phyloP scores from a whole-genome alignment of 805 yeast species.

The Candida broadrunensis region DNA sequence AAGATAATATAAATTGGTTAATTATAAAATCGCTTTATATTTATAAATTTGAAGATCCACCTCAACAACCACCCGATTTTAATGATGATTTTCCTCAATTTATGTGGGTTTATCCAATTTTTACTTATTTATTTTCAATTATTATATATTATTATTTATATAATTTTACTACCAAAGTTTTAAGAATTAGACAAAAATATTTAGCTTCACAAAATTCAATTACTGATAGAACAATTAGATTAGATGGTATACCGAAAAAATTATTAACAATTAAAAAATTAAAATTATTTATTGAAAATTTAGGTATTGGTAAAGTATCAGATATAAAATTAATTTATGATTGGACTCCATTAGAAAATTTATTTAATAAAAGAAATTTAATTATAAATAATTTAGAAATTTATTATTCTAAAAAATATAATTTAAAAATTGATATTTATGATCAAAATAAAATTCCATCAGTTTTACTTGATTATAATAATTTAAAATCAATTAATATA shows the following conservation, averaged over 20 bases:
- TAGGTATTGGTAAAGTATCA: slow-evolving; percentile 55
- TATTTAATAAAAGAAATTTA: slow-evolving; percentile 32
- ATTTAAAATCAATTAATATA: slow-evolving; percentile 3
- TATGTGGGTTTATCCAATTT: slow-evolving; percentile 52
- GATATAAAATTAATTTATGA: slow-evolving; percentile 48
- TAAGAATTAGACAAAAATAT: slow-evolving; percentile 53
- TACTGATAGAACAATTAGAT: slow-evolving; percentile 56
- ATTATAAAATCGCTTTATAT: not conserved
- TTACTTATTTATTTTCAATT: slow-evolving; percentile 53
- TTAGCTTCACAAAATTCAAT: slow-evolving; percentile 58
- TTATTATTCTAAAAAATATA: slow-evolving; percentile 39
- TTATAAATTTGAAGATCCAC: not conserved
- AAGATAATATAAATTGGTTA: slow-evolving; percentile 24
- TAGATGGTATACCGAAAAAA: slow-evolving; percentile 52
- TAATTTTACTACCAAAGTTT: slow-evolving; percentile 46
- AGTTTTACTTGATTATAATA: slow-evolving; percentile 18
- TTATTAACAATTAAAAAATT: slow-evolving; percentile 36
- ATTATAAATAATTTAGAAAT: slow-evolving; percentile 37
- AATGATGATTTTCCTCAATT: slow-evolving; percentile 39
- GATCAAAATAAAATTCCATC: slow-evolving; percentile 28
- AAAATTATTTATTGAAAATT: slow-evolving; percentile 48
- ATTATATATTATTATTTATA: slow-evolving; percentile 45
- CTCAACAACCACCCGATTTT: slow-evolving; percentile 20
- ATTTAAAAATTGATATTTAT: slow-evolving; percentile 41
- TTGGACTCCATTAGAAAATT: slow-evolving; percentile 38